A percentile compares a stretch with the other conserved stretches of the same genome.
These are phyloP conservation scores for Venturiaceae sp. DNA, from an alignment of 2,329 filamentous ascomycete genomes.

Conservation along the genomic window DNA sequence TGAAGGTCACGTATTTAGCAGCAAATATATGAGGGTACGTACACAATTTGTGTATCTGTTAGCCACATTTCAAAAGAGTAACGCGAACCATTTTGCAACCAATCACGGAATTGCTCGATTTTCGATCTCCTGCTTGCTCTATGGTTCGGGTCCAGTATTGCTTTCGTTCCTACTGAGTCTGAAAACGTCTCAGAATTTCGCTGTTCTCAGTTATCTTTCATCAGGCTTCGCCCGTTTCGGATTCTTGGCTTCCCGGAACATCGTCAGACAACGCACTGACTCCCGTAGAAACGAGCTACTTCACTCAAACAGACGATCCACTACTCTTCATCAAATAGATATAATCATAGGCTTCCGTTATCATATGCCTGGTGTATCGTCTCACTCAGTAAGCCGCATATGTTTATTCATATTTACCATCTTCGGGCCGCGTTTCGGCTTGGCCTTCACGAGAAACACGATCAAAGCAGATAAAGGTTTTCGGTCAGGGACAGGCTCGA, in stretches of 20 bases:
- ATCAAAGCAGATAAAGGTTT: too few species aligned
- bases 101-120: background rate
- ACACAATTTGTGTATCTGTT: background rate
- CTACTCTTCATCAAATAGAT: background rate
- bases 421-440: background rate
- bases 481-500: too few species aligned
- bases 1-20: background rate
- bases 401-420: background rate
- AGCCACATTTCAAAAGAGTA: too few species aligned
- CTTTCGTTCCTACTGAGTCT: background rate
- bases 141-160: background rate
- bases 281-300: background rate
- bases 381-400: background rate
- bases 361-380: background rate
- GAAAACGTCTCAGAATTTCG: background rate
- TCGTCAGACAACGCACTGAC: background rate
- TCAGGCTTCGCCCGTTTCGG: background rate
- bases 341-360: background rate
- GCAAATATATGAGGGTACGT: background rate
- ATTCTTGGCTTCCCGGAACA: background rate
- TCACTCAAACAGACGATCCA: background rate
- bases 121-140: background rate
- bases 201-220: background rate
- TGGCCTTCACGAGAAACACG: background rate
- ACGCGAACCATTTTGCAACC: background rate